Evolutionary conservation across 371 early-diverging fungal genomes (phyloP), one percentile per base, ranked within the genome.

Genomic region (Rhizopus delemar): DNA sequence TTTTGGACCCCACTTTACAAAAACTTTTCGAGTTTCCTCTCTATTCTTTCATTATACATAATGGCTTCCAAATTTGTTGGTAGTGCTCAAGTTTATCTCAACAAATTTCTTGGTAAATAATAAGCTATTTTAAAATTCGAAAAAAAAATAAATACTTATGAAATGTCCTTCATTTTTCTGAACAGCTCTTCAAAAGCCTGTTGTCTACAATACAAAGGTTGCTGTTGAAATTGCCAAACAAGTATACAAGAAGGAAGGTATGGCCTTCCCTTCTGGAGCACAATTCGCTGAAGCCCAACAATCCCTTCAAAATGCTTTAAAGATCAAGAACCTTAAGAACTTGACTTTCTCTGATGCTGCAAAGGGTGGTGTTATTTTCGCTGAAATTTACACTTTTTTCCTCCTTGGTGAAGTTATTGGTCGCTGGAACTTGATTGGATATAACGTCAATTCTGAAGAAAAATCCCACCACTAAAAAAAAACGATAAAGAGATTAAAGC

Each of bases 341-440:
- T 68, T 82, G 65, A 66, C 75, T 35, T 65, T 69, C 46, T 43
- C 68, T 50, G 78, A 82, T 50, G 60, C 74, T 48, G 77, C 65
- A 43, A 77, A 82, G 71, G 86, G 80, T 63, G 77, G 84, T 63
- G 78, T 86, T 59, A 75, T 85, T 34, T 82, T 81, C 56, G 85
- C 85, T 59, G 86, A 89, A 68, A 73, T 85, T 50, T 81, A 82
- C 74, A 80, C 85, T 53, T 89, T 89, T 71, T 89, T 87, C 83
- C 70, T 86, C 51, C 60, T 89, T 54, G 89, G 89, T 65, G 89
- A 89, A 73, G 83, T 89, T 61, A 72, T 87, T 67, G 89, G 89
- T 59, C 85, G 89, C 61, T 79, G 86, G 73, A 87, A 80, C 78
- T 69, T 89, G 68, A 74, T 89, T 65, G 89, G 89, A 50, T 89